Conservation (phyloP, 2,329 filamentous ascomycete species). For the Neopestalotiopsis rosae region DNA sequence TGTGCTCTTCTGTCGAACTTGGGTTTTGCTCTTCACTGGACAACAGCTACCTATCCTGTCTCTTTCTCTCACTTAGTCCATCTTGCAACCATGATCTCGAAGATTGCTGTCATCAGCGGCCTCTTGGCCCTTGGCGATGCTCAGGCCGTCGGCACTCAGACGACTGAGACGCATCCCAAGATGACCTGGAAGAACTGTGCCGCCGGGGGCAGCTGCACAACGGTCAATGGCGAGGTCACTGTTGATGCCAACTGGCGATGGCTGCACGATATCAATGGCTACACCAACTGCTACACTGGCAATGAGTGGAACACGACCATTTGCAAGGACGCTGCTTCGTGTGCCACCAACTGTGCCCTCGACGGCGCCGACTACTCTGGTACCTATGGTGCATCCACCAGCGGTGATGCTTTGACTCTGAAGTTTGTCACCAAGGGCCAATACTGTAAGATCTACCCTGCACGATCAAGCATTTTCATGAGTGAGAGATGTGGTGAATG, state of each 20-base stretch:
- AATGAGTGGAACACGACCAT: slow-evolving; percentile 42
- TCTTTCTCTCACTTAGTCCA: neutral
- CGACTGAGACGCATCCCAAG: slow-evolving; percentile 48
- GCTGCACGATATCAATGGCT: slow-evolving; percentile 46
- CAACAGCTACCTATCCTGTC: neutral
- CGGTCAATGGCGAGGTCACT: slow-evolving; percentile 48
- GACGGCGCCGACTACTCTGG: slow-evolving; percentile 49
- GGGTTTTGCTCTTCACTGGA: neutral
- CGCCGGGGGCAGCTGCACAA: slow-evolving; percentile 46
- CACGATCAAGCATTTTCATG: no score
- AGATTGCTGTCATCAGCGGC: slow-evolving; percentile 35
- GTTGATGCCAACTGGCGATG: slow-evolving; percentile 59
- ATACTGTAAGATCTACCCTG: slow-evolving; percentile 31
- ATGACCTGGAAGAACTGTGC: slow-evolving; percentile 53
- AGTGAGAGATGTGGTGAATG: neutral
- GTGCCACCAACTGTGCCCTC: slow-evolving; percentile 46
- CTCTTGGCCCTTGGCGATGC: slow-evolving; percentile 43
- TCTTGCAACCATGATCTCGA: slow-evolving; percentile 27
- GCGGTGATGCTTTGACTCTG: slow-evolving; percentile 49
- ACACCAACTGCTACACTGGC: slow-evolving; percentile 54
- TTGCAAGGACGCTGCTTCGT: slow-evolving; percentile 43
- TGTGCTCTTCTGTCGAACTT: neutral
- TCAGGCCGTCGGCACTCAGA: slow-evolving; percentile 46
- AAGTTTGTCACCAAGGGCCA: slow-evolving; percentile 55
- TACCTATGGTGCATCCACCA: slow-evolving; percentile 53